Evolutionary conservation across 2,329 filamentous ascomycete species (phyloP).

Genomic region (Ophiostoma fasciatum): DNA sequence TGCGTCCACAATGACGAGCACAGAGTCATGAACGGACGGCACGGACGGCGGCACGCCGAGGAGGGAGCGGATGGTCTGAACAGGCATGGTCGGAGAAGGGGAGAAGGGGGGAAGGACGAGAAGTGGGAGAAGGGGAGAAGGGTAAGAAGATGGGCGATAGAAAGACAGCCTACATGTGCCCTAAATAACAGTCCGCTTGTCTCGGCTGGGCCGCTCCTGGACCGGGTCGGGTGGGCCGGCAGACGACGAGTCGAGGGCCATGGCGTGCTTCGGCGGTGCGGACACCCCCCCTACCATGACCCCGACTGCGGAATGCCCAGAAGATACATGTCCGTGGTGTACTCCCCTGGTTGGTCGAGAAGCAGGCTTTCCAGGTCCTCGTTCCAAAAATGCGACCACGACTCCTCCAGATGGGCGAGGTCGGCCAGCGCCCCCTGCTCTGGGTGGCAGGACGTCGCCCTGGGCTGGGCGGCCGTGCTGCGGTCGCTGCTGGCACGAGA

Average conservation of each 20-base stretch:
- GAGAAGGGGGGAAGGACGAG: too few relatives aligned
- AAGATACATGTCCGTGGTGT: conserved; percentile 5
- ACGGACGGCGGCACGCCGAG: conserved; percentile 1
- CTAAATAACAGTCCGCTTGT: too few relatives aligned
- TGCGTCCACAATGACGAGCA: conserved; percentile 7
- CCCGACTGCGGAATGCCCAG: conserved; percentile 6
- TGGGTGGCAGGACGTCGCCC: not conserved
- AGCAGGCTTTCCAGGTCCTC: conserved; percentile 5
- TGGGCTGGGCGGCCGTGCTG: not conserved
- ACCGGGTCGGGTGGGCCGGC: too few relatives aligned
- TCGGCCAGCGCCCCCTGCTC: not conserved
- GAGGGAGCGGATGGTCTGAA: conserved; percentile 6
- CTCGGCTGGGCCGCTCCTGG: too few relatives aligned
- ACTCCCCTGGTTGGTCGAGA: not conserved
- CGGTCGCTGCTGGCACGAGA: not conserved
- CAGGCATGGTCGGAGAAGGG: not conserved
- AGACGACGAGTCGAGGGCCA: too few relatives aligned
- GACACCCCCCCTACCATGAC: too few relatives aligned
- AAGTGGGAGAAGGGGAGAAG: too few relatives aligned
- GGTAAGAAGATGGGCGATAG: too few relatives aligned
- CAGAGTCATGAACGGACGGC: conserved; percentile 1
- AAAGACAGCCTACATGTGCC: too few relatives aligned
- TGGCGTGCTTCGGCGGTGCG: too few relatives aligned
- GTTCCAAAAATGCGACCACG: conserved; percentile 8
- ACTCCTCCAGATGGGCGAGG: conserved; percentile 1